phyloP scores from a whole-genome alignment of 108 stramenopile genomes.

The Bacterosira constricta region DNA sequence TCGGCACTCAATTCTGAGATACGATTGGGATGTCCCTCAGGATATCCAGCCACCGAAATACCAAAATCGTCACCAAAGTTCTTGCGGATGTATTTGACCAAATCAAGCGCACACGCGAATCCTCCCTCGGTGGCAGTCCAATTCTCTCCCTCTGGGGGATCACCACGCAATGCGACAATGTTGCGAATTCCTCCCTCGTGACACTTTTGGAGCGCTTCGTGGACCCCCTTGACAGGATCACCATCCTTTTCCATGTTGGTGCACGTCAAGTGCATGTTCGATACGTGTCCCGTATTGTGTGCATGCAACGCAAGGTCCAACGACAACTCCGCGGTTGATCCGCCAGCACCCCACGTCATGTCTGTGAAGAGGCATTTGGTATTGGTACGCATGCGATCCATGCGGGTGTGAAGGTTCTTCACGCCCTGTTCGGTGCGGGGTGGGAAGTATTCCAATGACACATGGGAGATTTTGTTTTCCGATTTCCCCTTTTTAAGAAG shows the following conservation, averaged over 20 bases:
- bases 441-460: conserved; percentile 98
- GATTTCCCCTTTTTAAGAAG: conserved; percentile 60
- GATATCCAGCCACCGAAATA: conserved; percentile 97
- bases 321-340: conserved; percentile 96
- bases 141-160: conserved; percentile 96
- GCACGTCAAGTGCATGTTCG: conserved; percentile 99
- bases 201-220: conserved; percentile 81
- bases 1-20: conserved; percentile 77
- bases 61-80: conserved; percentile 92
- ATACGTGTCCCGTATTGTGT: conserved; percentile 86
- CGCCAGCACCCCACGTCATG: conserved; percentile 99
- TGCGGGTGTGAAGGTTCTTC: conserved; percentile 93
- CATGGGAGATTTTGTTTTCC: conserved; percentile 60
- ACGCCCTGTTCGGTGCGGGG: conserved; percentile 96
- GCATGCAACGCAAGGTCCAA: conserved; percentile 88
- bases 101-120: conserved; percentile 96
- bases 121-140: conserved; percentile 97
- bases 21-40: conserved; percentile 97
- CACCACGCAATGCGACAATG: conserved; percentile 99
- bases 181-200: conserved; percentile 93
- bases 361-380: conserved; percentile 94
- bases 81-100: conserved; percentile 94
- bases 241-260: conserved; percentile 96
- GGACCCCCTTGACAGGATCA: conserved; percentile 82
- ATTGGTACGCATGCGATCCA: conserved; percentile 89